Evolutionary conservation across 371 early-diverging fungal genomes (phyloP).

Genomic region (Rhizomucor miehei): DNA sequence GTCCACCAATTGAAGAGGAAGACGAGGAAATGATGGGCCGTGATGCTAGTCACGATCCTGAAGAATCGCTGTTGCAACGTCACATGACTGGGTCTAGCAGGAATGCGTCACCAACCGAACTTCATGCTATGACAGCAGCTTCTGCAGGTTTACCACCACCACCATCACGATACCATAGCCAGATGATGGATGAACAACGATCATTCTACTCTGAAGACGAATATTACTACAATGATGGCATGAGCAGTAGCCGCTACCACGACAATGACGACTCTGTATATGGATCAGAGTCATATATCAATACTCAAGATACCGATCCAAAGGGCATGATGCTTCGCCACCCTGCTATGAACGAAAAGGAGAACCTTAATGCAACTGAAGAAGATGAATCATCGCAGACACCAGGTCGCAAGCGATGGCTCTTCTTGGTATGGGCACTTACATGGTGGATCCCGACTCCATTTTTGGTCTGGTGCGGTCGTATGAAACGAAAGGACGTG

Average conservation of each 20-base stretch:
- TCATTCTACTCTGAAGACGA: conserved; percentile 74
- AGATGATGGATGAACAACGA: conserved; percentile 48
- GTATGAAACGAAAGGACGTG: conserved; percentile 80
- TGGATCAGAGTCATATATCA: conserved; percentile 10
- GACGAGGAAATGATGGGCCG: conserved; percentile 6
- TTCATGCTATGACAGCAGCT: conserved; percentile 18
- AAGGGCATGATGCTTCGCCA: conserved; percentile 10
- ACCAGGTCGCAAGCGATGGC: conserved; percentile 69
- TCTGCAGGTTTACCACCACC: conserved; percentile 39
- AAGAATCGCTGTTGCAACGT: conserved; percentile 7
- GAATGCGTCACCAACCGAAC: conserved; percentile 14
- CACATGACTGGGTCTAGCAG: conserved; percentile 7
- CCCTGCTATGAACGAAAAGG: conserved; percentile 12
- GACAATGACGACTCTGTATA: conserved; percentile 10
- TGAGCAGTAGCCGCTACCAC: conserved; percentile 5
- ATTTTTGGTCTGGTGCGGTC: conserved; percentile 64
- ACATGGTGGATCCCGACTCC: conserved; percentile 89
- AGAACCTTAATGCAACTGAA: conserved; percentile 44
- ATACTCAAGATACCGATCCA: conserved; percentile 2
- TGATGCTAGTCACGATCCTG: conserved; percentile 5
- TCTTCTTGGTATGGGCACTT: conserved; percentile 74
- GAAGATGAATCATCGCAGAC: conserved; percentile 38
- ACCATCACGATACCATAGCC: background rate
- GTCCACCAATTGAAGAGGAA: conserved; percentile 4
- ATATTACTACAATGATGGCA: conserved; percentile 21